Base-by-base conservation (phyloP, 2,329 filamentous ascomycete genomes). In the Talaromyces piceae region DNA sequence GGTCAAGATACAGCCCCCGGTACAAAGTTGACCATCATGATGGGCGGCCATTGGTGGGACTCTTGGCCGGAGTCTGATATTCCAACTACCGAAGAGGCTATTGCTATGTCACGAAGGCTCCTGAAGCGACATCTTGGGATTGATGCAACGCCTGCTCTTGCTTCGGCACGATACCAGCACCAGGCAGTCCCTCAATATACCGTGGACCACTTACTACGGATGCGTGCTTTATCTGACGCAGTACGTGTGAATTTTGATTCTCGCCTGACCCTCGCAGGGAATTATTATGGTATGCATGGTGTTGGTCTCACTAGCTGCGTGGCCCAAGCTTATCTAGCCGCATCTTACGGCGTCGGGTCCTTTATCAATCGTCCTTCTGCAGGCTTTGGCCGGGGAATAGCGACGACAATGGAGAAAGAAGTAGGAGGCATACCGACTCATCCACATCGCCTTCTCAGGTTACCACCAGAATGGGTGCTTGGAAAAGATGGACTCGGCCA, bases 21-120 rank as follows among this genome's bases (percentile, higher is more conserved):
- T 22, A 95, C 89, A 12, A 95, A 95, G 67, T 70, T 97, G 49
- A 95, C 91, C 13, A 87, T 97, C 59, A 95, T 98, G 83, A 75
- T 98, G 51, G 93, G 93, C 53, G 93, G 93, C 1, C 90, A 96
- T 70, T 89, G 88, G 79, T 97, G 88, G 88, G 78, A 89, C 65
- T 78, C 74, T 52, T 82, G 78, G 73, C 62, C 60, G 57, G 43
- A 63, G 45, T 61, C 68, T 2, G 71, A 74, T 33, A 81, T 80
- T 52, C 90, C 89, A 0, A 73, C 78, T 47, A 77, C 83, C 55
- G 74, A 83, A 12, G 78, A 87, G 57, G 89, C 82, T 13, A 72
- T 87, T 23, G 64, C 69, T 5, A 86, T 91, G 78, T 89, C 91
- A 28, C 79, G 80, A 55, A 69, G 74, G 1, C 74, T 94, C 5